Percentiles rank a stretch among this genome's conserved stretches.
Conservation (phyloP, 1,284 basidiomycete genomes). For the Spongiforma sp. region DNA sequence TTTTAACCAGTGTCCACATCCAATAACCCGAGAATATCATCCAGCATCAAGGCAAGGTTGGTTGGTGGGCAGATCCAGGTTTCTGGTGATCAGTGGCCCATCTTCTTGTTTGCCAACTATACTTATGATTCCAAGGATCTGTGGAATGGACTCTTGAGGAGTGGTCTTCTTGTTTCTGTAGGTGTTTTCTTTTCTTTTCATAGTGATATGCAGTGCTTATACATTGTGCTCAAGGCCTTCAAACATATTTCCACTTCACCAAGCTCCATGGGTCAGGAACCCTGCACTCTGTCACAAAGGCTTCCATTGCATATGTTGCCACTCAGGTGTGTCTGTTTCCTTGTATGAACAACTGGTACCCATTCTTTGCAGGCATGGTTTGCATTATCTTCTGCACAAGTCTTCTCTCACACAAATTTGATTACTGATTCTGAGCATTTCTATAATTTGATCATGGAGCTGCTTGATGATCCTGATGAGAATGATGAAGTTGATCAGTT, state of each 20-base stretch:
- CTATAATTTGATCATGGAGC: not conserved
- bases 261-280: not conserved
- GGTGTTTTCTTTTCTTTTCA: not conserved
- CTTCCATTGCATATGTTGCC: not conserved
- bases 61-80: too few species aligned
- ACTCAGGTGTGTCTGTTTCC: not conserved
- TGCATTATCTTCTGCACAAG: not conserved
- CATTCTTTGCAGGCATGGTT: not conserved
- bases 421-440: not conserved
- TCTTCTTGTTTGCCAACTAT: not conserved
- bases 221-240: not conserved
- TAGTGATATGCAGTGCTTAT: not conserved
- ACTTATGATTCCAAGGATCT: not conserved
- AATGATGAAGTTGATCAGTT: not conserved
- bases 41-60: too few species aligned
- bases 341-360: not conserved
- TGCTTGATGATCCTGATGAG: not conserved
- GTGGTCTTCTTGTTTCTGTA: not conserved
- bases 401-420: not conserved
- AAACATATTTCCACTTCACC: not conserved
- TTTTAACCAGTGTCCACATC: not conserved
- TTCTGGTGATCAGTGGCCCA: not conserved
- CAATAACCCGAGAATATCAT: too few species aligned
- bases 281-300: not conserved
- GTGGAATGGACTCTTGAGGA: not conserved